A percentile compares a stretch with the other conserved stretches of the same genome.
These are phyloP conservation scores for Alternaria sp. DNA, from an alignment of 2,329 filamentous ascomycete genomes.

Conservation along the genomic window DNA sequence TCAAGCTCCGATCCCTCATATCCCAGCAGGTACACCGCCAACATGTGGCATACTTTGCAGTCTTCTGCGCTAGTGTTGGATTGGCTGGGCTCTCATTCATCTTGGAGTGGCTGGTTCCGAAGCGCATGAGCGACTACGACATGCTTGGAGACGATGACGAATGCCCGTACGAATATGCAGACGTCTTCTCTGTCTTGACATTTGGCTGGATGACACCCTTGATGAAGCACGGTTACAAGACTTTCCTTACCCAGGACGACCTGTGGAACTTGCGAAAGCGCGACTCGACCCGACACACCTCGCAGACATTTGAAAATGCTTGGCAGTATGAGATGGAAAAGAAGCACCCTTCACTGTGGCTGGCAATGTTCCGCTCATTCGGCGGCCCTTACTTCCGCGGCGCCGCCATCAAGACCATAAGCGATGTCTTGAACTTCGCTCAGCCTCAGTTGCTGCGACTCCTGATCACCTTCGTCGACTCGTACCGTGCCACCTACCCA, in stretches of 20 bases:
- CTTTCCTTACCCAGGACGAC: slow-evolving; percentile 92
- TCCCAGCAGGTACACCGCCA: slow-evolving; percentile 75
- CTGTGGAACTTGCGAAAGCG: slow-evolving; percentile 87
- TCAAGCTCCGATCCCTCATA: slow-evolving; percentile 87
- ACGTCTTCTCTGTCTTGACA: slow-evolving; percentile 89
- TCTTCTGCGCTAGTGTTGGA: slow-evolving; percentile 76
- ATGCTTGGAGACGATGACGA: slow-evolving; percentile 73
- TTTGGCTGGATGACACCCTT: slow-evolving; percentile 99
- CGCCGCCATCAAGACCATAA: slow-evolving; percentile 85
- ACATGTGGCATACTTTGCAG: slow-evolving; percentile 76
- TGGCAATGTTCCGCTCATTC: slow-evolving; percentile 83
- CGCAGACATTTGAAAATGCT: slow-evolving; percentile 71
- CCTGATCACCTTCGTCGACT: slow-evolving; percentile 83
- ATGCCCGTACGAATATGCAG: slow-evolving; percentile 86
- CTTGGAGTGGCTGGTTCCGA: slow-evolving; percentile 88
- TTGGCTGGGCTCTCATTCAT: slow-evolving; percentile 75
- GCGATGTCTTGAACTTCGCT: slow-evolving; percentile 84
- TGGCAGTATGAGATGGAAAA: slow-evolving; percentile 80
- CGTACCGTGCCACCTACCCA: slow-evolving; percentile 70
- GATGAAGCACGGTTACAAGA: slow-evolving; percentile 94
- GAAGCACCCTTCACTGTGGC: slow-evolving; percentile 81
- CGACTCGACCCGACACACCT: slow-evolving; percentile 80
- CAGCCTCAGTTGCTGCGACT: slow-evolving; percentile 90
- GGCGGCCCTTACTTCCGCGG: slow-evolving; percentile 84
- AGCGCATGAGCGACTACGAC: slow-evolving; percentile 74